Base-by-base conservation (phyloP, 2,329 filamentous ascomycete genomes). In the Alternaria angustiovoidea region DNA sequence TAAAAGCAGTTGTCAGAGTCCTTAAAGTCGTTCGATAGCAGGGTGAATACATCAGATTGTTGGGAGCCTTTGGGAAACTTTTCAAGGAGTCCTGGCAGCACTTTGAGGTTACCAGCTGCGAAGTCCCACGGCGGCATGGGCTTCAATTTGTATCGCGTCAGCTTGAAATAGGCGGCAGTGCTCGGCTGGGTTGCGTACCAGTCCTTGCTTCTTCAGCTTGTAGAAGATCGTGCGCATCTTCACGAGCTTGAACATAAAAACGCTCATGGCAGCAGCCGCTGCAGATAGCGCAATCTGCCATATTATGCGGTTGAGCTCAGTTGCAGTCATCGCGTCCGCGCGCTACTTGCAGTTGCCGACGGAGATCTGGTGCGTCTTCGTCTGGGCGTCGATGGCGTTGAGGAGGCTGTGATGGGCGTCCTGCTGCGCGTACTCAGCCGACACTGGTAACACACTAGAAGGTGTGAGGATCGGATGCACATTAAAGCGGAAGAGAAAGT, bases 41-140 rank as follows among this genome's bases (percentile, higher is more conserved):
- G 14, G 0, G 39, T 51, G 34, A 68, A 68, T 1, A 51, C 30
- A 42, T 65, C 51, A 18, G 52, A 48, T 34, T 63, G 63, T 41
- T 61, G 52, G 8, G 58, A 52, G 39, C 48, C 55, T n/a, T 51
- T 34, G 14, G 65, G 64, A 2, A 68, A 56, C 28, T 63, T 55
- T 7, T 59, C 30, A 7, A 63, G 47, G 3, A 57, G 24, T 7
- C 12, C 26, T 24, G 53, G 52, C 0, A 68, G 42, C 3, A 51
- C 24, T 22, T 16, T 42, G 1, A 68, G 41, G 24, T 67, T 65
- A 16, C 66, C 64, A 14, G 39, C 16, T 28, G 49, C 59, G 24
- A 57, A 57, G 32, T 59, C 39, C 66, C 66, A 68, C 48, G 34
- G 14, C 1, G 64, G 66, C 48, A 68, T 60, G 5, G 64, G 66